Conservation (phyloP, 495 filamentous ascomycete species). For the Diplogelasinospora grovesii region DNA sequence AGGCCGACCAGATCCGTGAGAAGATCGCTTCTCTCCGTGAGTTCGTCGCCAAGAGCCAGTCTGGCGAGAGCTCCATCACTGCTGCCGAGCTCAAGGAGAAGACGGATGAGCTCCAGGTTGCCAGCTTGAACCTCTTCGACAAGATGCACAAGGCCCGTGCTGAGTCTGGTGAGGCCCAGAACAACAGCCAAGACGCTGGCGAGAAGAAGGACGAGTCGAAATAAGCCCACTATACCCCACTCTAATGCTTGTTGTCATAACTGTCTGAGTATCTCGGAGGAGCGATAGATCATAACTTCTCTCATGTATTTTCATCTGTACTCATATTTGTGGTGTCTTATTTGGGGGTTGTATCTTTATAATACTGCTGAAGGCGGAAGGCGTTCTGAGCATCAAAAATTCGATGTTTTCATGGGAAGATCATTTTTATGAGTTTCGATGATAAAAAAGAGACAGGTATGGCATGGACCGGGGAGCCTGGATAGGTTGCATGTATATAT, state of each 20-base stretch:
- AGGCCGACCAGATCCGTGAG: constrained; percentile 85
- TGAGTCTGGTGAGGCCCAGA: constrained; percentile 51
- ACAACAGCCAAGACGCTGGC: constrained; percentile 28
- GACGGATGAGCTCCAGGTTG: constrained; percentile 93
- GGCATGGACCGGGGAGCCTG: constrained; percentile 15
- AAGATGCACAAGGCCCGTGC: constrained; percentile 97
- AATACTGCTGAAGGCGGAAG: constrained; percentile 35
- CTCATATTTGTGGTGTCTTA: constrained; percentile 39
- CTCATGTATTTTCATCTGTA: constrained; percentile 38
- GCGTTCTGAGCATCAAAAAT: constrained; percentile 46
- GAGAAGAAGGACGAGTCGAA: constrained; percentile 73
- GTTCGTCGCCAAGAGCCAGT: constrained; percentile 89
- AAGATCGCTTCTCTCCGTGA: constrained; percentile 88
- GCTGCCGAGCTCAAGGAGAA: constrained; percentile 93
- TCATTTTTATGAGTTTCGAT: constrained; percentile 27
- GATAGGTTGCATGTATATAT: constrained; percentile 21
- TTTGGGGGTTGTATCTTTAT: constrained; percentile 24
- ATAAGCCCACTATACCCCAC: constrained; percentile 18
- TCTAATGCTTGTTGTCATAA: constrained; percentile 22
- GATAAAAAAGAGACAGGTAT: constrained; percentile 17
- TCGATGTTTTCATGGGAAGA: constrained; percentile 26
- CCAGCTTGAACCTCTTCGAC: constrained; percentile 94
- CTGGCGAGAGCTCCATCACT: constrained; percentile 77
- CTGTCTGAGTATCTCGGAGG: constrained; percentile 30
- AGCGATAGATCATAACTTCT: no score